A percentile compares a stretch with the other conserved stretches of the same genome.
Evolutionary conservation across 2,329 filamentous ascomycete genomes (phyloP).

Genomic region (Colletotrichum lini): DNA sequence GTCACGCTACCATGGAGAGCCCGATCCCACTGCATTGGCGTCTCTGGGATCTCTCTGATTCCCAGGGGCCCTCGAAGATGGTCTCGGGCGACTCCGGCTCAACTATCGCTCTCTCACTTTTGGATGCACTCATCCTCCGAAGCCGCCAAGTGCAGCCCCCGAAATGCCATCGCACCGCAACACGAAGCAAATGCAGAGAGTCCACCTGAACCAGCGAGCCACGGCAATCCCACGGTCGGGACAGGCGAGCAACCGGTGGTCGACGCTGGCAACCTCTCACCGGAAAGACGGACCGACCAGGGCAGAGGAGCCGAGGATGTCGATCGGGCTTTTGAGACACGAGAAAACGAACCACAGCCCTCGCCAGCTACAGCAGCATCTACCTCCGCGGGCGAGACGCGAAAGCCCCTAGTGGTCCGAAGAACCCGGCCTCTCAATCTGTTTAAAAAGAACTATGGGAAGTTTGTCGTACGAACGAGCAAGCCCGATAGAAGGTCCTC

Average conservation of each 20-base stretch:
- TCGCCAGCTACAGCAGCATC: neutral
- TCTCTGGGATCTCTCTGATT: slow-evolving; percentile 44
- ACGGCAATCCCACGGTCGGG: neutral
- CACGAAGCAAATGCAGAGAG: neutral
- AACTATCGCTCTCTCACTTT: slow-evolving; percentile 10
- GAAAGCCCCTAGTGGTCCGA: neutral
- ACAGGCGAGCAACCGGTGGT: neutral
- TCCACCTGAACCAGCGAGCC: neutral
- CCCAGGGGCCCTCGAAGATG: slow-evolving; percentile 38
- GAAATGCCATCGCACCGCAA: neutral
- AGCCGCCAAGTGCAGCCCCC: neutral
- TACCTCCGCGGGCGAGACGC: neutral
- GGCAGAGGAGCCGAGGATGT: neutral
- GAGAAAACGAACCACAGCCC: neutral
- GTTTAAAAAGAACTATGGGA: neutral
- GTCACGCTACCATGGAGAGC: slow-evolving; percentile 60
- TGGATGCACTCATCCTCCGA: slow-evolving; percentile 21
- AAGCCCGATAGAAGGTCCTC: neutral
- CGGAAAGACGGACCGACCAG: slow-evolving; percentile 1
- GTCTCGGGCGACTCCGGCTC: slow-evolving; percentile 33
- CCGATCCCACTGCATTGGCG: slow-evolving; percentile 52
- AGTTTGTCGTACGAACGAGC: neutral
- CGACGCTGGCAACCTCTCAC: slow-evolving; percentile 5
- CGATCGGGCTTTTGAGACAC: slow-evolving; percentile 9
- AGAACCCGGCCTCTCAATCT: no score